Evolutionary conservation across 202 grass and related monocot genomes (phyloP), one percentile per base, ranked within the genome.

Genomic region (Musa balbisiana): DNA sequence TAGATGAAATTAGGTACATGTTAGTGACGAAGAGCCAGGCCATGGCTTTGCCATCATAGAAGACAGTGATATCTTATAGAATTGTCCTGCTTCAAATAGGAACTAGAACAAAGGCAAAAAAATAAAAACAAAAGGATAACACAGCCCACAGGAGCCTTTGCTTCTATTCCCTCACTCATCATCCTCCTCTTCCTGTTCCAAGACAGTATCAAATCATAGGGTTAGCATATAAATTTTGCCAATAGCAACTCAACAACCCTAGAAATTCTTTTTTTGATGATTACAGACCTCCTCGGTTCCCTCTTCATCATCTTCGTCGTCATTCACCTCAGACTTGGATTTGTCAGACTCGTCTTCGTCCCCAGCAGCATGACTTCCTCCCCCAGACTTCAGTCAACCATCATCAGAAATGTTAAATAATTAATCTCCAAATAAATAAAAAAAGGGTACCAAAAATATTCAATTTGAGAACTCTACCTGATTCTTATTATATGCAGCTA

Each of bases 401-500:
- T 12, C 10, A 25, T 25, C 21, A 22, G 23, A 56, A 56, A 56
- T 6, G 10, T 16, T 17, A 56, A 16, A 56, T 56, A 56, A 3
- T 56, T 56, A 3, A 13, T 56, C 54, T 51, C 15, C 0, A 10
- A 51, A 69, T 15, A 8, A 9, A 2, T 13, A 19, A 2, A 69
- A 14, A 0, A 0, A 56, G 1, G 13, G 55, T 1, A 15, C 2
- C 12, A 19, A 56, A 56, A 15, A 56, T n/a, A 3, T 6, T 1
- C 3, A 62, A 23, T 49, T 49, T 24, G 16, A 43, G 16, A 67
- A 0, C 24, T 22, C 53, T 56, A 97, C 94, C 87, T 89, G 83
- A 71, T 86, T 89, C 84, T 89, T 98, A 74, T 98, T 98, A 79
- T 98, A 98, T 19, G 91, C 83, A 4, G 89, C 89, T 19, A 98